Evolutionary conservation across 2,329 filamentous ascomycete genomes (phyloP).

Genomic region (Zopfia rhizophila): DNA sequence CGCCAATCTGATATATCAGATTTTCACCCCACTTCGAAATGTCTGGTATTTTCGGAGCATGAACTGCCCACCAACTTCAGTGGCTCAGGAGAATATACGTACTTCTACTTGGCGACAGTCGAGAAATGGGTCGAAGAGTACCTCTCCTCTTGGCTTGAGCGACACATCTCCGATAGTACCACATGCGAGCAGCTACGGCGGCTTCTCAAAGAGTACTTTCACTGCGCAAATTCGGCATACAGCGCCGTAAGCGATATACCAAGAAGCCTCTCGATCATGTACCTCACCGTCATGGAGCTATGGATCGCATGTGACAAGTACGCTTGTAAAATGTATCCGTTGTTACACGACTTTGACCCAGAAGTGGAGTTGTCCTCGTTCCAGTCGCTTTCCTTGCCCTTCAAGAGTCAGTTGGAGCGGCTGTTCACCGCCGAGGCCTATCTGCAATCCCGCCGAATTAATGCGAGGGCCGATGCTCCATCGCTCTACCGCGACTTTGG

Average conservation of each 20-base stretch:
- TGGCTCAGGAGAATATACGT: conserved; percentile 23
- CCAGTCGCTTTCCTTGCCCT: conserved; percentile 59
- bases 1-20: background rate
- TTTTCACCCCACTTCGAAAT: conserved; percentile 24
- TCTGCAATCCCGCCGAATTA: conserved; percentile 46
- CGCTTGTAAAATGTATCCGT: conserved; percentile 49
- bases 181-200: conserved; percentile 36
- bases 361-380: conserved; percentile 56
- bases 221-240: conserved; percentile 44
- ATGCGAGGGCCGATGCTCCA: conserved; percentile 26
- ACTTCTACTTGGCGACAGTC: conserved; percentile 51
- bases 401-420: conserved; percentile 57
- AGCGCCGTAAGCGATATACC: conserved; percentile 54
- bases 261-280: conserved; percentile 63
- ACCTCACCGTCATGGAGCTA: conserved; percentile 66
- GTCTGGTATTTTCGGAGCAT: conserved; percentile 13
- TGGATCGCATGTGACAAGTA: conserved; percentile 68
- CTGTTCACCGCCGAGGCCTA: conserved; percentile 61
- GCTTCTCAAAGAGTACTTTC: conserved; percentile 32
- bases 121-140: conserved; percentile 61
- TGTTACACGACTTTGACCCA: conserved; percentile 61
- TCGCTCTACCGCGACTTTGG: conserved; percentile 55
- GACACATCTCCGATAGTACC: conserved; percentile 25
- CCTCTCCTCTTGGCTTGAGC: conserved; percentile 54
- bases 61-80: conserved; percentile 19